Percentiles rank a stretch among this genome's conserved stretches.
These are phyloP conservation scores for Sphaerulina musiva DNA, from an alignment of 2,329 filamentous ascomycete species.

Conservation along the genomic window DNA sequence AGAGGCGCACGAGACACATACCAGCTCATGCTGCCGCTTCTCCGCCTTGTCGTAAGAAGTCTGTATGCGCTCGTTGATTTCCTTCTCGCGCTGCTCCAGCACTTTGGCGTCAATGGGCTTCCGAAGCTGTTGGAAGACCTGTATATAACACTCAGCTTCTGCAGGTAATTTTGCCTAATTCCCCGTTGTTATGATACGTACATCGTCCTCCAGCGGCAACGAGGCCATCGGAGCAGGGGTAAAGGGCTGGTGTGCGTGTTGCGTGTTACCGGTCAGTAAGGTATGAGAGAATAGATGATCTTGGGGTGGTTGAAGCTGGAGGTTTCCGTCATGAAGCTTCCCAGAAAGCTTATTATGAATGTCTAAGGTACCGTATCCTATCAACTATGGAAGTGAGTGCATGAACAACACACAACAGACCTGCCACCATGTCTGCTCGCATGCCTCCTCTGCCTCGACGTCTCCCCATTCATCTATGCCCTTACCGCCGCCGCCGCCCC, in stretches of 20 bases:
- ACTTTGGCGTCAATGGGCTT: constrained; percentile 54
- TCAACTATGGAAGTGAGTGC: neutral
- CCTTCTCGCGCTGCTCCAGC: constrained; percentile 53
- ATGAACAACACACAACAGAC: neutral
- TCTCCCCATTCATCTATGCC: neutral
- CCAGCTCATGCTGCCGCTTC: constrained; percentile 57
- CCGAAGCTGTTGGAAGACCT: constrained; percentile 57
- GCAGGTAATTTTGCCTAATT: neutral
- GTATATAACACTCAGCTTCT: neutral
- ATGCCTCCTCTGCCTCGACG: constrained; percentile 8
- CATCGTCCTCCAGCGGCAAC: constrained; percentile 7
- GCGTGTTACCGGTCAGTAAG: neutral
- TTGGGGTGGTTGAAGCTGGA: neutral
- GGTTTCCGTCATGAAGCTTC: too few relatives aligned
- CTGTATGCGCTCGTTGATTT: constrained; percentile 53
- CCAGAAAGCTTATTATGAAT: too few relatives aligned
- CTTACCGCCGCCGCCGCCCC: neutral
- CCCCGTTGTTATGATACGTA: neutral
- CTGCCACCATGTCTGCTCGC: constrained; percentile 2
- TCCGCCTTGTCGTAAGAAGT: constrained; percentile 58
- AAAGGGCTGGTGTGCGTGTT: neutral
- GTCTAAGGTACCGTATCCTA: too few relatives aligned
- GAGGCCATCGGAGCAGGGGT: constrained; percentile 6
- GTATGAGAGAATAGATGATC: neutral
- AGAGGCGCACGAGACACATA: too few relatives aligned